Base-by-base conservation (phyloP, 306 rosid genomes). In the Vigna radiata region DNA sequence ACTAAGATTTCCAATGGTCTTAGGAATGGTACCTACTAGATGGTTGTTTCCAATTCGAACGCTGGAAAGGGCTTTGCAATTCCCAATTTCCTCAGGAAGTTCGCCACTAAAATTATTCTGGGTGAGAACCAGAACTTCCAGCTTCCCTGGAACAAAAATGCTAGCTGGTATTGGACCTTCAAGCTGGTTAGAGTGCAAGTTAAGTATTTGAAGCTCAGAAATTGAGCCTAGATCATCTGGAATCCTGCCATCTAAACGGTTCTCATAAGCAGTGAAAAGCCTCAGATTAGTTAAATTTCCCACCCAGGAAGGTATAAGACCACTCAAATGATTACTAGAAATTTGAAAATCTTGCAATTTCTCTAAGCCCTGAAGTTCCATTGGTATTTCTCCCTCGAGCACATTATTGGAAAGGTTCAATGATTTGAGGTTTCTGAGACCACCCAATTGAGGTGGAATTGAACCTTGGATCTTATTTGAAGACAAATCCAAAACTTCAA, bases 221-320 rank as follows among this genome's bases (percentile, higher is more conserved):
- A 70, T 63, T 47, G 74, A 86, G 76, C 99, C 99, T 14, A 96
- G 83, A 85, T 86, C 83, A 78, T 87, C 91, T 0, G 99, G 98
- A 80, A 96, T 86, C 60, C 52, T 72, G 74, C 98, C 98, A 41
- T 66, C 96, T 77, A 96, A 86, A 9, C 56, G 80, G 77, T 96
- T 96, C 88, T 96, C 98, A 83, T 96, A 96, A 77, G 98, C 98
- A 39, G 97, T 79, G 85, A 96, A 85, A 85, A 88, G 85, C 64
- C 91, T 91, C 76, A 96, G 74, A 70, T 81, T 82, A 72, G 94
- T 96, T 77, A 92, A 83, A 80, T 96, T 91, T 3, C 99, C 96
- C 75, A 92, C 78, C 98, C 98, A 96, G 47, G 70, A 37, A 19
- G 99, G 99, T 54, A 96, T 81, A 49, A 88, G 68, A 79, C 98